A percentile compares a stretch with the other conserved stretches of the same genome.
phyloP scores from a whole-genome alignment of 176 grass and related monocot genomes.

The Carex cristatella region DNA sequence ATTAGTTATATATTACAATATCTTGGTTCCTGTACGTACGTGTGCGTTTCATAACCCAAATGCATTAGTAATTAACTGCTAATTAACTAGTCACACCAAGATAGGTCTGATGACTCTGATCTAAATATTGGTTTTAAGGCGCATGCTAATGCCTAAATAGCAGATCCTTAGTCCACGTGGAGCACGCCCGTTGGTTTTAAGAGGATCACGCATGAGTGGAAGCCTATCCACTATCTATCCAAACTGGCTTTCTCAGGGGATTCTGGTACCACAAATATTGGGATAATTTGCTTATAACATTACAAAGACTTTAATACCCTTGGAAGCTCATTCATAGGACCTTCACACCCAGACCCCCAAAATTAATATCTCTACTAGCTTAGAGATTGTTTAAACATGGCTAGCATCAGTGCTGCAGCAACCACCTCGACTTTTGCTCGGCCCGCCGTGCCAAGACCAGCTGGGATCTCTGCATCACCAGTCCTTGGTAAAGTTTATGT shows the following conservation, averaged over 20 bases:
- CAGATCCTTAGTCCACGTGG: conserved; percentile 37
- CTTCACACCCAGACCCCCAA: conserved; percentile 1
- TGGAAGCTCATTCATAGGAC: conserved; percentile 18
- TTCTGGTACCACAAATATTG: conserved; percentile 30
- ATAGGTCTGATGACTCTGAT: neutral
- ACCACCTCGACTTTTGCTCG: conserved; percentile 42
- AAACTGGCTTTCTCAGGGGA: conserved; percentile 29
- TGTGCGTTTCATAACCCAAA: neutral
- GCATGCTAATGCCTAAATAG: neutral
- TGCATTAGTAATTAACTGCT: neutral
- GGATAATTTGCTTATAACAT: conserved; percentile 26
- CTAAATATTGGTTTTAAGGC: neutral
- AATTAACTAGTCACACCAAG: neutral
- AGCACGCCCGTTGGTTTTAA: conserved; percentile 23
- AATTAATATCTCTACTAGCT: neutral
- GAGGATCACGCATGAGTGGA: conserved; percentile 36
- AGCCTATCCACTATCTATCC: conserved; percentile 48
- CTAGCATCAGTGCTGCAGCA: conserved; percentile 49
- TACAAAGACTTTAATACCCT: conserved; percentile 27
- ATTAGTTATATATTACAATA: no score
- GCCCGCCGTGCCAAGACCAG: conserved; percentile 24
- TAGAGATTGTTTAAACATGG: conserved; percentile 38
- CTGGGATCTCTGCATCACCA: conserved; percentile 13
- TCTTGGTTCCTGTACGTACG: neutral
- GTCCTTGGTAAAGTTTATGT: conserved; percentile 32